A percentile compares a stretch with the other conserved stretches of the same genome.
These are phyloP conservation scores for Candida palmyrensis DNA, from an alignment of 805 yeast species.

Conservation along the genomic window DNA sequence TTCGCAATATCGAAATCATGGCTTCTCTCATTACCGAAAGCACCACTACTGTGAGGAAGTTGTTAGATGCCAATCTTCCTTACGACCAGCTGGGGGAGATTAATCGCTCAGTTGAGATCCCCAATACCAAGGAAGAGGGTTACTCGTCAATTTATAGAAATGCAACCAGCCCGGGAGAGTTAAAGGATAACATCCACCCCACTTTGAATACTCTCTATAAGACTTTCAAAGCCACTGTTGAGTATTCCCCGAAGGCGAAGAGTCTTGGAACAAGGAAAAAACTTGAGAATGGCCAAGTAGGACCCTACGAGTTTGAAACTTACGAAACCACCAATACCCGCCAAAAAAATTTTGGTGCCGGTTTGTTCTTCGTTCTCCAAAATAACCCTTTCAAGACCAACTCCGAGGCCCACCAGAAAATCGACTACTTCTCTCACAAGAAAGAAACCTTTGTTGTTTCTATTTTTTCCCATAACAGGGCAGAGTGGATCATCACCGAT, in stretches of 20 bases:
- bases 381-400: slow-evolving; percentile 29
- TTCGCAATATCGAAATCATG: not conserved
- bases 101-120: slow-evolving; percentile 21
- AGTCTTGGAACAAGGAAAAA: slow-evolving; percentile 44
- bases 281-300: slow-evolving; percentile 22
- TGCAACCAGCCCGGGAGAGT: slow-evolving; percentile 8
- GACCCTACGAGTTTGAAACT: slow-evolving; percentile 23
- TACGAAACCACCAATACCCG: slow-evolving; percentile 20
- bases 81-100: slow-evolving; percentile 6
- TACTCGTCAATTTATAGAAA: slow-evolving; percentile 51
- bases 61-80: slow-evolving; percentile 9
- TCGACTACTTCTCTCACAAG: too few species aligned
- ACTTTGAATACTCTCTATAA: slow-evolving; percentile 40
- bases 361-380: slow-evolving; percentile 25
- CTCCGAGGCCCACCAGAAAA: slow-evolving; percentile 18
- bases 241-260: slow-evolving; percentile 27
- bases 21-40: slow-evolving; percentile 10
- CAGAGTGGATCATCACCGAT: slow-evolving; percentile 9
- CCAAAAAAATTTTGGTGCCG: slow-evolving; percentile 31
- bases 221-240: slow-evolving; percentile 38
- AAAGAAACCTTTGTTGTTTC: slow-evolving; percentile 12
- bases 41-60: slow-evolving; percentile 8
- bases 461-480: slow-evolving; percentile 16
- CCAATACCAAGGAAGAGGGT: slow-evolving; percentile 38
- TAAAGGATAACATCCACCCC: slow-evolving; percentile 32